These are phyloP conservation scores for Diplosphaera chodatii DNA, from an alignment of 139 green algal species.

Conservation along the genomic window DNA sequence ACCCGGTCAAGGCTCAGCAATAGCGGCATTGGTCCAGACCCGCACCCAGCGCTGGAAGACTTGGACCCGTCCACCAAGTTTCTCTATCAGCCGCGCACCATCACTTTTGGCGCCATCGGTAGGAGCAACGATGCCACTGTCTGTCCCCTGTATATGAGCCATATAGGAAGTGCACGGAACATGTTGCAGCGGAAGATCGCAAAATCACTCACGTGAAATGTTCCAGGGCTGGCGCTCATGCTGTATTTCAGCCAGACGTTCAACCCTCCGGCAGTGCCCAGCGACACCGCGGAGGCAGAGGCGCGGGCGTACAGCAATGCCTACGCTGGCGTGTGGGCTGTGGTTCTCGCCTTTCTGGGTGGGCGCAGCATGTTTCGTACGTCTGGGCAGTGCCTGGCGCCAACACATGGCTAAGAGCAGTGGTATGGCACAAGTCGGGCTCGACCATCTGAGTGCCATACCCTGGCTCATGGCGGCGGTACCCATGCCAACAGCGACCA, in stretches of 20 bases:
- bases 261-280: constrained; percentile 5
- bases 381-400: no score
- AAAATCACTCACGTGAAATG: background rate
- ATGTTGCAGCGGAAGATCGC: no score
- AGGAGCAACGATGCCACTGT: no score
- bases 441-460: no score
- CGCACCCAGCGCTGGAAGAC: constrained; percentile 16
- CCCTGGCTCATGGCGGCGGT: no score
- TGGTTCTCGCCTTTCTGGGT: constrained; percentile 52
- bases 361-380: no score
- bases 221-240: constrained; percentile 20
- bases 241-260: constrained; percentile 31
- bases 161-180: no score
- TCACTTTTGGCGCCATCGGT: constrained; percentile 53
- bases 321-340: constrained; percentile 46
- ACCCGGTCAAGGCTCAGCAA: background rate
- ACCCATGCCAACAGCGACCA: no score
- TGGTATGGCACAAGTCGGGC: no score
- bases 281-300: constrained; percentile 8
- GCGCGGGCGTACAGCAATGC: constrained; percentile 26
- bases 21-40: background rate
- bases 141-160: no score
- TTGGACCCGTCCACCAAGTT: constrained; percentile 53
- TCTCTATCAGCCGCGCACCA: constrained; percentile 54
- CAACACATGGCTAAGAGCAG: no score